Base-by-base conservation (phyloP, 2,329 filamentous ascomycete genomes). In the Basipetospora chlamydospora region DNA sequence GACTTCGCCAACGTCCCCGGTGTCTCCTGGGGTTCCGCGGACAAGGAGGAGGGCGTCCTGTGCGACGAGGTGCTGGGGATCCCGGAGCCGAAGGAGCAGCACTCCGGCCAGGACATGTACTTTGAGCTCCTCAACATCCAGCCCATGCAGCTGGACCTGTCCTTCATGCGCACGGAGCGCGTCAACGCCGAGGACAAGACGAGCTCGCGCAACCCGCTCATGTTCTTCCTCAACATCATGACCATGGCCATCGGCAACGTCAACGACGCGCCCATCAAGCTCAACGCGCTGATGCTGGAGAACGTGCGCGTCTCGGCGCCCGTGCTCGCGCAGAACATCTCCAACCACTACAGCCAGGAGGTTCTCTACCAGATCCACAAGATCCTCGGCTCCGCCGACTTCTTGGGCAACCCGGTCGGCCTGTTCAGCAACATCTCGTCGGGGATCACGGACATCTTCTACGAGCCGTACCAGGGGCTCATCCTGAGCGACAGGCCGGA, bases 221-320 rank as follows among this genome's bases (percentile, higher is more conserved):
- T 96, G 87, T 98, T 96, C 63, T 87, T 95, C 53, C 77, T 96
- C 55, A 96, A 98, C 51, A 84, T 96, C 46, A 77, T 98, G 65
- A 96, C 92, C 1, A 98, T 98, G 90, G 93, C 90, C 11, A 90
- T 98, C 49, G 90, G 90, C 44, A 98, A 98, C 49, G 85, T 98
- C 64, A 98, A 98, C 49, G 92, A 98, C 57, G 90, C 90, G 6
- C 92, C 90, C 0, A 77, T 98, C 37, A 78, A 85, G 33, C 76
- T 98, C 53, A 98, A 96, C 44, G 85, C 90, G 1, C 64, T 98
- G 17, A 82, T 98, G 63, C 63, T 98, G 17, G 90, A 98, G 57
- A 98, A 98, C 48, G 87, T 90, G 30, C 77, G 90, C 20, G 81
- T 98, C 5, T 94, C 90, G 0, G 77, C 86, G 6, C 77, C 79